phyloP scores from a whole-genome alignment of 139 green algal genomes.

The Chlamydomonas schloesseri region DNA sequence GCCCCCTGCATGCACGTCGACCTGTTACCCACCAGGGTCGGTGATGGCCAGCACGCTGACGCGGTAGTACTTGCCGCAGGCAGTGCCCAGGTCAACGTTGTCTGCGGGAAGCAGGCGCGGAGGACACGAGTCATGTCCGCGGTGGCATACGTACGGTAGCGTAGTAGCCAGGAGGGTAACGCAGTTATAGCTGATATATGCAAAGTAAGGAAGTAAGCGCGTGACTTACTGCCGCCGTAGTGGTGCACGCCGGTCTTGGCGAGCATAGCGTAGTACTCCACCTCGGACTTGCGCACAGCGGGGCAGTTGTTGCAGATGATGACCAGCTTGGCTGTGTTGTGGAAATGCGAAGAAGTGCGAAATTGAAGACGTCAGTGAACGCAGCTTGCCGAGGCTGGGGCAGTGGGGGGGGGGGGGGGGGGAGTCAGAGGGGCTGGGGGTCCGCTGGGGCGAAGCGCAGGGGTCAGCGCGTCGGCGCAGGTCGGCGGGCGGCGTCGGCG shows the following conservation, averaged over 20 bases:
- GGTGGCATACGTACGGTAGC: too few species aligned
- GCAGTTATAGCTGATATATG: too few species aligned
- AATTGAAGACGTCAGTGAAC: too few species aligned
- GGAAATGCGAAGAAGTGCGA: not conserved
- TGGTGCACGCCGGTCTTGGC: constrained; percentile 99
- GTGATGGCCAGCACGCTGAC: constrained; percentile 96
- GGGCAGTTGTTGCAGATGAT: constrained; percentile 99
- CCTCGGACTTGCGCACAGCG: constrained; percentile 95
- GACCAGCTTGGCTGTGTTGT: constrained; percentile 96
- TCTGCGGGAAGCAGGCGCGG: constrained; percentile 60
- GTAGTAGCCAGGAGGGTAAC: too few species aligned
- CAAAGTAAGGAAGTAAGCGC: too few species aligned
- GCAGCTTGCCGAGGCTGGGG: too few species aligned
- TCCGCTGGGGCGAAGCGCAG: too few species aligned
- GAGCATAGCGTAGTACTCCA: constrained; percentile 99
- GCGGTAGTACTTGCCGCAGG: constrained; percentile 97
- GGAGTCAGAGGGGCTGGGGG: too few species aligned
- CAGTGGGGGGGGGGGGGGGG: too few species aligned
- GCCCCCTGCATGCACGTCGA: too few species aligned
- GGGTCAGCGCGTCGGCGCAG: too few species aligned
- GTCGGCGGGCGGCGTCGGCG: not conserved
- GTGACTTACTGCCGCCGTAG: constrained; percentile 92
- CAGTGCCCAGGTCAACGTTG: constrained; percentile 99
- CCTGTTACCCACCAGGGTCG: constrained; percentile 90
- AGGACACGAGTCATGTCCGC: too few species aligned